phyloP scores from a whole-genome alignment of 2,329 filamentous ascomycete species.

The Lecanicillium sp. region DNA sequence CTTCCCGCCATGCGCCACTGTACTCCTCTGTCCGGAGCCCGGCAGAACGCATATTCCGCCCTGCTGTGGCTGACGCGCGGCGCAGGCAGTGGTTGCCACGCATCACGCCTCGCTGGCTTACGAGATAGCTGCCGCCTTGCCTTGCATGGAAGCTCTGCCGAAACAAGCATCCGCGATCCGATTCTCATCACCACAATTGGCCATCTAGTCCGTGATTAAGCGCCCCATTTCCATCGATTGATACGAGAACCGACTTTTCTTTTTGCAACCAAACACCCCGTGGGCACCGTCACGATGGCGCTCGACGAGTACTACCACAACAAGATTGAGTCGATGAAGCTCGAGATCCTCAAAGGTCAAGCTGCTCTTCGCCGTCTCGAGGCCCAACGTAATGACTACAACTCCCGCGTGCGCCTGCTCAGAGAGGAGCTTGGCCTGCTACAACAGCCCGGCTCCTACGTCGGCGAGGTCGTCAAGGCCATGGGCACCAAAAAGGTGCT shows the following conservation, averaged over 20 bases:
- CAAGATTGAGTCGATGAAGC: slow-evolving; percentile 99
- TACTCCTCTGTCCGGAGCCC: slow-evolving; percentile 6
- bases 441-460: slow-evolving; percentile 95
- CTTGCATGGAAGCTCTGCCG: no score
- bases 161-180: no score
- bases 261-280: neutral
- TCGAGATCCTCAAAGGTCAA: slow-evolving; percentile 98
- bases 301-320: slow-evolving; percentile 99
- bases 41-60: slow-evolving; percentile 12
- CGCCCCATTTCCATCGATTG: neutral
- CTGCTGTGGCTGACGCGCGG: neutral
- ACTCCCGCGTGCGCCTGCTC: slow-evolving; percentile 89
- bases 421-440: slow-evolving; percentile 91
- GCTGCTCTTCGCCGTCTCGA: slow-evolving; percentile 89
- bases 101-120: slow-evolving; percentile 12
- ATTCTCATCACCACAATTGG: no score
- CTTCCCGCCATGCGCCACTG: no score
- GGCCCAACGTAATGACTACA: slow-evolving; percentile 98
- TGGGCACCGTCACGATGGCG: slow-evolving; percentile 62
- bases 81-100: slow-evolving; percentile 8
- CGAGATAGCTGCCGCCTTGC: slow-evolving; percentile 18
- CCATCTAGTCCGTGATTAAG: neutral
- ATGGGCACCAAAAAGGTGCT: slow-evolving; percentile 99
- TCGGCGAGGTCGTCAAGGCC: slow-evolving; percentile 99
- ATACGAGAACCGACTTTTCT: slow-evolving; percentile 5